Percentiles rank a stretch among this genome's conserved stretches.
phyloP scores from a whole-genome alignment of 495 filamentous ascomycete species.

The Diplogelasinospora grovesii region DNA sequence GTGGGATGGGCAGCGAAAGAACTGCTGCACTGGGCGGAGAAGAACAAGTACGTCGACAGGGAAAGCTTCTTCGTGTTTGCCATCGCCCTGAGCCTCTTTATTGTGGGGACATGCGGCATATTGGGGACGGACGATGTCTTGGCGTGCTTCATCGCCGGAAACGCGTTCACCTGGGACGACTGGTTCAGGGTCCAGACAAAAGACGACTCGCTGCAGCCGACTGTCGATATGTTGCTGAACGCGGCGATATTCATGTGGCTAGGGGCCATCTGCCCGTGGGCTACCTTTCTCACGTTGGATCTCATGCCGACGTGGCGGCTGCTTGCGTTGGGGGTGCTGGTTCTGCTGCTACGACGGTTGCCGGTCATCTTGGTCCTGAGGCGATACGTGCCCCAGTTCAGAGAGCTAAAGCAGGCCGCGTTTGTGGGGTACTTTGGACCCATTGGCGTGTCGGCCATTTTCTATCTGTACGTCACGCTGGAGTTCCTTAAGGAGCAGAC shows the following conservation, averaged over 20 bases:
- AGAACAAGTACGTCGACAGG: constrained; percentile 69
- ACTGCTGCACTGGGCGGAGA: constrained; percentile 42
- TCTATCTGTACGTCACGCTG: constrained; percentile 65
- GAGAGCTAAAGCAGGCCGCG: constrained; percentile 53
- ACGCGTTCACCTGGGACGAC: constrained; percentile 78
- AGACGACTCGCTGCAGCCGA: constrained; percentile 79
- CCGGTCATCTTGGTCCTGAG: constrained; percentile 36
- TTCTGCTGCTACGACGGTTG: constrained; percentile 57
- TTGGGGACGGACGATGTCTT: constrained; percentile 87
- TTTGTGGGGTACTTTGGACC: constrained; percentile 90
- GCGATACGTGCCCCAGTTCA: constrained; percentile 64
- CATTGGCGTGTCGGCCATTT: constrained; percentile 79
- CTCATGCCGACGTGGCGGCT: constrained; percentile 48
- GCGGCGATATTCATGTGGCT: constrained; percentile 82
- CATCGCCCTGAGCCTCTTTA: constrained; percentile 71
- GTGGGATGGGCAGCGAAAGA: constrained; percentile 62
- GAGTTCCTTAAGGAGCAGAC: constrained; percentile 48
- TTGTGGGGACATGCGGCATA: constrained; percentile 73
- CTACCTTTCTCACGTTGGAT: constrained; percentile 33
- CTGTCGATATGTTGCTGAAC: constrained; percentile 69
- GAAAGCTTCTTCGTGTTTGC: constrained; percentile 85
- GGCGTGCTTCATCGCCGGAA: constrained; percentile 85
- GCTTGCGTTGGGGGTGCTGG: constrained; percentile 63
- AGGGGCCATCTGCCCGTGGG: constrained; percentile 75
- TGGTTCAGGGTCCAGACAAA: constrained; percentile 78